Evolutionary conservation across 306 rosid species (phyloP), one percentile per base, ranked within the genome.

Genomic region (Malus sylvestris): DNA sequence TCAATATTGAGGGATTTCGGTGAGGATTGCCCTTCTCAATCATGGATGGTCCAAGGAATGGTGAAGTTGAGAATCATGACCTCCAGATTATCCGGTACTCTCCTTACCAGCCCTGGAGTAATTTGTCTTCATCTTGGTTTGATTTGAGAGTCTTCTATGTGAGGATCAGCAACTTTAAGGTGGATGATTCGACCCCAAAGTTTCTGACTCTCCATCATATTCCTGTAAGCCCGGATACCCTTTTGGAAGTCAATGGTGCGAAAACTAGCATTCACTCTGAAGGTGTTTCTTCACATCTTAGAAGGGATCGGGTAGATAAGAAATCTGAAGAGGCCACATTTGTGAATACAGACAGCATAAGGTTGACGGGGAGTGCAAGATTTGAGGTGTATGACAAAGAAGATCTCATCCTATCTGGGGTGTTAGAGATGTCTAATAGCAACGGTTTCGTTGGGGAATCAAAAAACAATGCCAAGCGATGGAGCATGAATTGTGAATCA

Each of bases 131-230:
- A 40, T 70, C 91, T 3, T 92, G 98, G 97, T 88, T 96, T 73
- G 96, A 88, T 86, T 58, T 96, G 81, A 89, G 97, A 86, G 98
- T 96, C 33, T 96, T 93, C 76, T 93, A 91, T 84, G 93, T 91
- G 68, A 89, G 98, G 76, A 51, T 92, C 6, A 86, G 93, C 76
- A 85, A 91, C 57, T 88, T 92, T 74, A 85, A 69, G 72, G 96
- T 87, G 5, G 91, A 91, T 84, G 90, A 85, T 78, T 88, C 89
- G 25, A 89, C 97, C 44, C 97, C 98, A 0, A 88, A 88, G 77
- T 88, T 81, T 81, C 87, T 96, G 66, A 85, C 89, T 68, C 93
- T 93, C 55, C 83, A 83, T 79, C 93, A 92, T 76, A 88, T 86
- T 71, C 99, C 98, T 83, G 78, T 89, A 45, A 81, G 87, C 78